Conservation (phyloP, 2,329 filamentous ascomycete genomes). For the Epichloe glyceriae region DNA sequence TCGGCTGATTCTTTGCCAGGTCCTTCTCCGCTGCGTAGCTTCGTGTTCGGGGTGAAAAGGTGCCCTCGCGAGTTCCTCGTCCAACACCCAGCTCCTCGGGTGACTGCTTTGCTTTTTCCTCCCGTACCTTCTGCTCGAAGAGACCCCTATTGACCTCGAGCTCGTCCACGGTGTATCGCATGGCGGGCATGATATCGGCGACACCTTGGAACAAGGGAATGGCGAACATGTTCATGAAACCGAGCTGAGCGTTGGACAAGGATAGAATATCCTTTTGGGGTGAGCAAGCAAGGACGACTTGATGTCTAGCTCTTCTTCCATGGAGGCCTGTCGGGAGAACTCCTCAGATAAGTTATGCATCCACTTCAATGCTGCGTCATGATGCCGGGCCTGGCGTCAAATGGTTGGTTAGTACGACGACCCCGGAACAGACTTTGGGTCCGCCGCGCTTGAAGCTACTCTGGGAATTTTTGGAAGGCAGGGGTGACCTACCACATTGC, state of each 20-base stretch:
- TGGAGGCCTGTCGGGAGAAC: conserved; percentile 81
- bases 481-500: conserved; percentile 68
- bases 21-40: conserved; percentile 23
- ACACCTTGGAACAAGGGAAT: conserved; percentile 83
- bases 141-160: conserved; percentile 62
- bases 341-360: conserved; percentile 91
- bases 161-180: conserved; percentile 75
- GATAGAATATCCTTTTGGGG: conserved; percentile 75
- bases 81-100: conserved; percentile 25
- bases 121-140: conserved; percentile 56
- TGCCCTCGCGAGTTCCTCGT: conserved; percentile 25
- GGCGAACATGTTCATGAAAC: conserved; percentile 95
- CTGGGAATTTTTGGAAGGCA: no score
- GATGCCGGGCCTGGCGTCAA: conserved; percentile 60
- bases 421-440: background rate
- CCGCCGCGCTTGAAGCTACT: no score
- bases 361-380: conserved; percentile 75
- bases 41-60: conserved; percentile 32
- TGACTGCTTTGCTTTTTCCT: conserved; percentile 40
- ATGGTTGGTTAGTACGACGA: background rate
- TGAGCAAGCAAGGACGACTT: conserved; percentile 76
- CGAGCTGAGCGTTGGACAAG: conserved; percentile 75
- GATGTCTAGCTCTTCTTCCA: conserved; percentile 82
- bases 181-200: conserved; percentile 69
- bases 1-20: conserved; percentile 11